Conservation (phyloP, 2,329 filamentous ascomycete genomes). For the Botrytis elliptica region DNA sequence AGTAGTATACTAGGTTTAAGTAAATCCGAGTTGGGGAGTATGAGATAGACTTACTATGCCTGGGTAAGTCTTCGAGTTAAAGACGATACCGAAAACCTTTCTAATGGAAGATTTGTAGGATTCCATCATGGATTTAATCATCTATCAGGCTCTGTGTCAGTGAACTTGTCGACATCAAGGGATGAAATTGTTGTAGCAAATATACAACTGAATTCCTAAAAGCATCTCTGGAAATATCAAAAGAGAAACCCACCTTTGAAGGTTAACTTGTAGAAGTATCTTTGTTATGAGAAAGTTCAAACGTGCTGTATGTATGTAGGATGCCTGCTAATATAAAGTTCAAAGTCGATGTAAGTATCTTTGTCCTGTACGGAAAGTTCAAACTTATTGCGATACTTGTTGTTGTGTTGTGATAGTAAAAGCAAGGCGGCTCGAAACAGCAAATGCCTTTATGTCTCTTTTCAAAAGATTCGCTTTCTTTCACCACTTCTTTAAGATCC, state of each 20-base stretch:
- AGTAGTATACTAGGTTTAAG: neutral
- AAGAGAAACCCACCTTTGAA: neutral
- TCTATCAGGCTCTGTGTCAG: neutral
- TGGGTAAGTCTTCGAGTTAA: neutral
- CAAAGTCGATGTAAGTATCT: neutral
- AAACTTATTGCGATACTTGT: neutral
- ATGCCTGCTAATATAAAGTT: neutral
- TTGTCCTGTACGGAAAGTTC: neutral
- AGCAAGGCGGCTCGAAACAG: neutral
- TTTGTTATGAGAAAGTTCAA: neutral
- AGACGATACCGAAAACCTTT: neutral
- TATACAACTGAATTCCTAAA: neutral
- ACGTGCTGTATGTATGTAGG: neutral
- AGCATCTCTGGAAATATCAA: neutral
- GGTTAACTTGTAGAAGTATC: neutral
- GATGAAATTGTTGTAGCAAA: too few species aligned
- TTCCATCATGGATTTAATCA: neutral
- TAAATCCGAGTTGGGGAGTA: accelerated
- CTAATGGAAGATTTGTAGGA: neutral
- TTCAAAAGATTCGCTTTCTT: neutral
- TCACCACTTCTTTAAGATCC: neutral
- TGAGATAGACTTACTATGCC: neutral
- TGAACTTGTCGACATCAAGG: neutral
- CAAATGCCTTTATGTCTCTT: neutral
- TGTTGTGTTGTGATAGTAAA: neutral